These are phyloP conservation scores for Naganishia onofrii DNA, from an alignment of 768 basidiomycete species.

Conservation along the genomic window DNA sequence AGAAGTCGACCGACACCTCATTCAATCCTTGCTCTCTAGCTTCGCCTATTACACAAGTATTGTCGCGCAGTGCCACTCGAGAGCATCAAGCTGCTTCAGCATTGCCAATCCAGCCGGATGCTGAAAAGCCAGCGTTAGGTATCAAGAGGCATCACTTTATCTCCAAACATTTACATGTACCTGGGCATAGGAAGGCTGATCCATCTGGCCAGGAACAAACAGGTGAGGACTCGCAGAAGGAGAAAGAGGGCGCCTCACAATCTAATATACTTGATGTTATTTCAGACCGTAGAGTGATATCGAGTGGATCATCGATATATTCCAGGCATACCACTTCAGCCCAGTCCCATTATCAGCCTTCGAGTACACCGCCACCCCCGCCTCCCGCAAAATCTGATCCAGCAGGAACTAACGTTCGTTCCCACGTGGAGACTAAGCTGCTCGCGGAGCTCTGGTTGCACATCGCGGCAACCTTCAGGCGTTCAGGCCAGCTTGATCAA, in stretches of 20 bases:
- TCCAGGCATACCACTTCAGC: slow-evolving; percentile 58
- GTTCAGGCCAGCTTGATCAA: slow-evolving; percentile 85
- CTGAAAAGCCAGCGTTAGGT: slow-evolving; percentile 21
- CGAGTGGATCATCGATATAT: slow-evolving; percentile 74
- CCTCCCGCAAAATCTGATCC: slow-evolving; percentile 54
- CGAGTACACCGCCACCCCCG: slow-evolving; percentile 51
- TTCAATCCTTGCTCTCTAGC: background rate
- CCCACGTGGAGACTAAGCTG: slow-evolving; percentile 63
- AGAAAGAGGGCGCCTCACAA: background rate
- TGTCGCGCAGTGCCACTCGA: slow-evolving; percentile 10
- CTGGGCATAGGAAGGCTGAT: slow-evolving; percentile 26
- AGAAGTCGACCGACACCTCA: background rate
- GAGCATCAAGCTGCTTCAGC: background rate
- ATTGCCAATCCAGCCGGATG: slow-evolving; percentile 14
- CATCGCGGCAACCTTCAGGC: slow-evolving; percentile 87
- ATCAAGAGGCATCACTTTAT: slow-evolving; percentile 31
- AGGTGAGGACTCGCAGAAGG: background rate
- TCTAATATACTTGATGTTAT: background rate
- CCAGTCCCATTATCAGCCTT: slow-evolving; percentile 39
- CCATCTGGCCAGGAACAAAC: slow-evolving; percentile 2
- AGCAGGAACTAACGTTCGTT: slow-evolving; percentile 37
- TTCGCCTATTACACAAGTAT: background rate
- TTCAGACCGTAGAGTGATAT: slow-evolving; percentile 28
- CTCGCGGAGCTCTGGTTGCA: slow-evolving; percentile 88
- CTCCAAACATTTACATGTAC: slow-evolving; percentile 46